Evolutionary conservation across 75 land plant species (phyloP), one percentile per base, ranked within the genome.

Genomic region (Adiantum capillusveneris): DNA sequence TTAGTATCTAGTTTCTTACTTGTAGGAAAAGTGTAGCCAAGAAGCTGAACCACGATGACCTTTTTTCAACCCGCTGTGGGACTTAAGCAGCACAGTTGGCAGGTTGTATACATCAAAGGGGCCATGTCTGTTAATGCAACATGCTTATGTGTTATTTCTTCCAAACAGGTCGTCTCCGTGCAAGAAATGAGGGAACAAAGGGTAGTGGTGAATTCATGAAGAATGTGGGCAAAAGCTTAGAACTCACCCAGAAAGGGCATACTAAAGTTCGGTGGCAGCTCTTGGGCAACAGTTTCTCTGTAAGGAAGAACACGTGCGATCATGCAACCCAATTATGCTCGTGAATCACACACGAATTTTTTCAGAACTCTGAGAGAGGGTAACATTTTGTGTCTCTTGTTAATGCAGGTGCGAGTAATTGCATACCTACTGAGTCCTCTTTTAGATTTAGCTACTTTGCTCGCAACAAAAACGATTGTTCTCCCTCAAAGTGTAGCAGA

Each of bases 211-310:
- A 13, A 2, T 9, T 58, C 31, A 16, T 16, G 25, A 27, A 30
- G 11, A 9, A 14, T 55, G n/a, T 2, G 7, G 31, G 22, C 19
- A 12, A 24, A 29, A 63, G 28, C 24, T 49, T 21, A 53, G 58
- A 39, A 60, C 59, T 60, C 14, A 43, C 1, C 16, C 26, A 13
- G 17, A 41, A 41, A 43, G 59, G 56, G 19, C 67, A 56, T 25
- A 37, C 54, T 29, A 54, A 41, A 44, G 60, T 58, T 26, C 37
- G 68, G 36, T 71, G 74, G 67, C 36, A 16, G 64, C 41, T 71
- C 24, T 45, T 71, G 17, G 74, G 74, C 59, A 71, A 71, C 20
- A 65, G 60, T 37, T 71, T 71, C 52, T 56, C 63, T 18, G 69
- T 67, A 58, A 34, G 48, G 56, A 13, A 34, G 3, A 34, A 34